Percentiles rank a stretch among this genome's conserved stretches.
These are phyloP conservation scores for Podospora pseudocomata DNA, from an alignment of 495 filamentous ascomycete genomes.

Conservation along the genomic window DNA sequence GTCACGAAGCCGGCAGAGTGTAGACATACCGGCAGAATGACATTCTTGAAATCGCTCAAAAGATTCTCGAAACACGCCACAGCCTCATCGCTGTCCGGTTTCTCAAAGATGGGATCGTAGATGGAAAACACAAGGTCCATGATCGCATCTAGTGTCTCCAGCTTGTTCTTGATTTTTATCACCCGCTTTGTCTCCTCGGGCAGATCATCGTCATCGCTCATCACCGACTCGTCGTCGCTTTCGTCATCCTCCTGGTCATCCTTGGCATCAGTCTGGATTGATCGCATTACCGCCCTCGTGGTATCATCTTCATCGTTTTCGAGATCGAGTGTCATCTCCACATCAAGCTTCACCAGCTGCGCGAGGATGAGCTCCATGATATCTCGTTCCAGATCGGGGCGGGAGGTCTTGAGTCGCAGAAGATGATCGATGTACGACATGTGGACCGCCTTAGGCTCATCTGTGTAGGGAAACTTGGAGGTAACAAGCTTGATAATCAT, in stretches of 20 bases:
- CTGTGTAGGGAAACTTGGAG: conserved; percentile 67
- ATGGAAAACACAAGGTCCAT: conserved; percentile 83
- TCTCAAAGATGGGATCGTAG: conserved; percentile 65
- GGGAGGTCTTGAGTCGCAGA: conserved; percentile 66
- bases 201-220: conserved; percentile 46
- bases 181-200: conserved; percentile 46
- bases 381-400: conserved; percentile 74
- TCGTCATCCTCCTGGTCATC: conserved; percentile 60
- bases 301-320: conserved; percentile 58
- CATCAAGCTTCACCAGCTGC: conserved; percentile 80
- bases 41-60: conserved; percentile 73
- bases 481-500: conserved; percentile 62
- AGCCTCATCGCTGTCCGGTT: conserved; percentile 47
- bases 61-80: conserved; percentile 63
- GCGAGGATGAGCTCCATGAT: conserved; percentile 81
- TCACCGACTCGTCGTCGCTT: conserved; percentile 53
- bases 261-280: conserved; percentile 31
- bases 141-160: conserved; percentile 89
- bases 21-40: conserved; percentile 86
- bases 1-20: conserved; percentile 43
- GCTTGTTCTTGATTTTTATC: conserved; percentile 67
- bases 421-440: conserved; percentile 77
- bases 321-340: conserved; percentile 88
- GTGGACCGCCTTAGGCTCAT: conserved; percentile 67
- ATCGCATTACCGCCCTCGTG: conserved; percentile 46